Evolutionary conservation across 2,329 filamentous ascomycete genomes (phyloP).

Genomic region (Kalmusia sp.): DNA sequence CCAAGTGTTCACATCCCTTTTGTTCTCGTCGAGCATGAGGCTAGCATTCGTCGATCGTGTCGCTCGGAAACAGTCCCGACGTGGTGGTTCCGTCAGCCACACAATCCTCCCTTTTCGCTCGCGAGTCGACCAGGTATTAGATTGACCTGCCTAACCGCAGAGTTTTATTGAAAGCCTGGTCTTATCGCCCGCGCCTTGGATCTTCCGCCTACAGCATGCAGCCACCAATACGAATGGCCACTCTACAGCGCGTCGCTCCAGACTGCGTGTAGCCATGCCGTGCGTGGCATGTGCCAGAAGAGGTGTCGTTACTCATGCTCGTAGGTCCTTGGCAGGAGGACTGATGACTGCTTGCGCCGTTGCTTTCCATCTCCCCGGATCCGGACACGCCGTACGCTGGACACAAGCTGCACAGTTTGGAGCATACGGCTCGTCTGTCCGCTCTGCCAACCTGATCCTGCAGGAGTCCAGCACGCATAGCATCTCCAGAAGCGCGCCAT

Average conservation of each 20-base stretch:
- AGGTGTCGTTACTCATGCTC: neutral
- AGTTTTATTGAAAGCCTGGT: constrained; percentile 17
- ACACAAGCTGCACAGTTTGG: neutral
- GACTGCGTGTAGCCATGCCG: neutral
- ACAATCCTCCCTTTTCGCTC: neutral
- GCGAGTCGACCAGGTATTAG: constrained; percentile 17
- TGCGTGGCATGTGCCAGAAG: neutral
- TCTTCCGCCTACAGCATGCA: constrained; percentile 10
- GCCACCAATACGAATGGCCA: constrained; percentile 25
- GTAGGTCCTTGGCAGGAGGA: neutral
- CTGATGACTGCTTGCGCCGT: neutral
- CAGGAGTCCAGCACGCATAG: neutral
- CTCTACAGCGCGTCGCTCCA: constrained; percentile 1
- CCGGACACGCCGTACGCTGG: neutral
- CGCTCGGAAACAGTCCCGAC: constrained; percentile 4
- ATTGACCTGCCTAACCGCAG: constrained; percentile 18
- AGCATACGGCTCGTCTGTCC: neutral
- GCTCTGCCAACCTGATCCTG: neutral
- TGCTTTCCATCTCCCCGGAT: neutral
- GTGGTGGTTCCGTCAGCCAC: constrained; percentile 16
- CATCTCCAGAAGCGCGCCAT: neutral
- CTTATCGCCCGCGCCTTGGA: constrained; percentile 15
- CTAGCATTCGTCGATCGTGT: no score
- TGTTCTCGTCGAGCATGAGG: no score
- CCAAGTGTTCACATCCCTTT: no score